phyloP scores from a whole-genome alignment of 2,329 filamentous ascomycete genomes.

The Fusarium praegraminearum region DNA sequence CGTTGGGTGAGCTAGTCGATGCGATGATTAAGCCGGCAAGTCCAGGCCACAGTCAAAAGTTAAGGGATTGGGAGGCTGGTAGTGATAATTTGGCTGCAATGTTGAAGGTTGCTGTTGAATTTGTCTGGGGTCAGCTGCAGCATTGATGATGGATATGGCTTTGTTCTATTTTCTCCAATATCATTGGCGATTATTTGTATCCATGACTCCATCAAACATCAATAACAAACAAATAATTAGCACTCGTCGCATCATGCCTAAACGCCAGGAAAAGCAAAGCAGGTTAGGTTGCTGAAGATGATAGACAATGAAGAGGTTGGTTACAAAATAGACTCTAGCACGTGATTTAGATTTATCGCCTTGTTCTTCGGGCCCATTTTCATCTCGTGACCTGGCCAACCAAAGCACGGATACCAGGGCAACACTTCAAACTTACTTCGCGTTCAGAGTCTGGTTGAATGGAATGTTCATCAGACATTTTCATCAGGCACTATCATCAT shows the following conservation, averaged over 20 bases:
- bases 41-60: slow-evolving; percentile 15
- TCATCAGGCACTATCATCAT: neutral
- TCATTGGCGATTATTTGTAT: neutral
- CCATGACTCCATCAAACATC: no score
- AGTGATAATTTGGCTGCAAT: slow-evolving; percentile 43
- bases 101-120: slow-evolving; percentile 44
- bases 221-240: no score
- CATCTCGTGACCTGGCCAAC: neutral
- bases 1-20: slow-evolving; percentile 37
- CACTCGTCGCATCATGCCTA: neutral
- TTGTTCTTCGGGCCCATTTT: neutral
- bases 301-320: no score
- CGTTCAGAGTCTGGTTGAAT: neutral
- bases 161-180: no score
- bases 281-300: no score
- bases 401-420: no score
- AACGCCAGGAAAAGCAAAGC: slow-evolving; percentile 5
- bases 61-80: slow-evolving; percentile 46
- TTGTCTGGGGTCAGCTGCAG: slow-evolving; percentile 21
- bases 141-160: neutral
- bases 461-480: neutral
- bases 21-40: neutral
- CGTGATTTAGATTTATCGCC: neutral
- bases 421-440: no score
- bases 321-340: neutral